phyloP scores from a whole-genome alignment of 805 yeast species.

The Yarrowia sp. region DNA sequence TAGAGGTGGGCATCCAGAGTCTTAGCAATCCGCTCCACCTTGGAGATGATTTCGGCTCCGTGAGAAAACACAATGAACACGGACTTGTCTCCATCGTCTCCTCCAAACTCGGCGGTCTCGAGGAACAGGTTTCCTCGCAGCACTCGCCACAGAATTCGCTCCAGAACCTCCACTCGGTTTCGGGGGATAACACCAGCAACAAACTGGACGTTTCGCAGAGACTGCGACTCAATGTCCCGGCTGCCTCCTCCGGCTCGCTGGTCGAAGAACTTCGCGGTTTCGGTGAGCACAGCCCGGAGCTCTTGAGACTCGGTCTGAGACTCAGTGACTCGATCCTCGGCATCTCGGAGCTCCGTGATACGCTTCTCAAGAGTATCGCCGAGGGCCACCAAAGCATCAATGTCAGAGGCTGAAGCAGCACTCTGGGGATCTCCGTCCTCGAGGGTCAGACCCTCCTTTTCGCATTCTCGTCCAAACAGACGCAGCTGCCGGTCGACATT shows the following conservation, averaged over 20 bases:
- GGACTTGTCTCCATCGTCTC: conserved; percentile 71
- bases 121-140: conserved; percentile 87
- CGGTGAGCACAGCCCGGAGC: conserved; percentile 57
- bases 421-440: conserved; percentile 44
- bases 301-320: conserved; percentile 68
- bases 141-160: conserved; percentile 86
- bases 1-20: conserved; percentile 82
- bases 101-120: conserved; percentile 67
- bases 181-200: conserved; percentile 82
- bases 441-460: conserved; percentile 36
- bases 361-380: conserved; percentile 70
- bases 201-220: conserved; percentile 43
- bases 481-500: conserved; percentile 83
- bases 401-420: conserved; percentile 47
- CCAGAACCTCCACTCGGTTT: conserved; percentile 63
- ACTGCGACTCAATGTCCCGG: conserved; percentile 17
- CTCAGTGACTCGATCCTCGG: conserved; percentile 59
- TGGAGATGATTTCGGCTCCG: conserved; percentile 67
- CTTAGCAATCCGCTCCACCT: conserved; percentile 80
- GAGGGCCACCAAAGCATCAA: conserved; percentile 66
- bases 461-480: conserved; percentile 37
- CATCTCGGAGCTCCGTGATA: conserved; percentile 63
- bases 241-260: conserved; percentile 33
- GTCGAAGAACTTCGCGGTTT: conserved; percentile 47
- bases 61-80: conserved; percentile 89